Conservation (phyloP, 352 stramenopile species). For the Phytophthora nicotianae region DNA sequence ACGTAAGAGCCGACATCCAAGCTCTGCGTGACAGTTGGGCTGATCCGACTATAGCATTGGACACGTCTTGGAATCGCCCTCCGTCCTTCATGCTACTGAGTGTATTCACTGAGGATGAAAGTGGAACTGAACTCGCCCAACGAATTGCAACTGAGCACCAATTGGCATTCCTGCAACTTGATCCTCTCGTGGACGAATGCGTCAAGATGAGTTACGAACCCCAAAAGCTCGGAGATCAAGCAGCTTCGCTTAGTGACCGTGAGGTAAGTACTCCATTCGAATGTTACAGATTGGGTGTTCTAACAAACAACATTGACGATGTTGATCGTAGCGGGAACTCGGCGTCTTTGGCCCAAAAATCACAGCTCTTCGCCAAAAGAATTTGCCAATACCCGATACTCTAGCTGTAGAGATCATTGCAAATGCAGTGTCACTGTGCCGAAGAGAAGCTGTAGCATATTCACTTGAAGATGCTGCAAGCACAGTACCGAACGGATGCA, state of each 20-base stretch:
- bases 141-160: conserved; percentile 44
- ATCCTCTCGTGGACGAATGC: conserved; percentile 58
- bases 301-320: conserved; percentile 1
- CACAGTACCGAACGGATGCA: conserved; percentile 25
- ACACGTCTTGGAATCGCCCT: conserved; percentile 29
- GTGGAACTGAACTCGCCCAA: conserved; percentile 21
- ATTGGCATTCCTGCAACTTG: conserved; percentile 43
- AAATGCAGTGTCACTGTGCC: conserved; percentile 34
- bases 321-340: conserved; percentile 45
- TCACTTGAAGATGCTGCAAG: not conserved
- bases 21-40: conserved; percentile 14
- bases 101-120: conserved; percentile 39
- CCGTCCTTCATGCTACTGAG: conserved; percentile 32
- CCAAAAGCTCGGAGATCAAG: conserved; percentile 48
- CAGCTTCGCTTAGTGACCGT: conserved; percentile 37
- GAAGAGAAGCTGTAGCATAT: conserved; percentile 15
- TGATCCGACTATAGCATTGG: conserved; percentile 9
- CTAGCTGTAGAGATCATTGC: conserved; percentile 59
- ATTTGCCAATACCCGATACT: conserved; percentile 40
- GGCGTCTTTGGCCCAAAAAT: conserved; percentile 57
- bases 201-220: conserved; percentile 57
- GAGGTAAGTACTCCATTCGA: conserved; percentile 41
- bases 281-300: not conserved
- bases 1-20: conserved; percentile 27
- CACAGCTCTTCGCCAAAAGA: conserved; percentile 51